A percentile compares a stretch with the other conserved stretches of the same genome.
These are phyloP conservation scores for Pichia cactophila DNA, from an alignment of 1,139 yeast species.

Conservation along the genomic window DNA sequence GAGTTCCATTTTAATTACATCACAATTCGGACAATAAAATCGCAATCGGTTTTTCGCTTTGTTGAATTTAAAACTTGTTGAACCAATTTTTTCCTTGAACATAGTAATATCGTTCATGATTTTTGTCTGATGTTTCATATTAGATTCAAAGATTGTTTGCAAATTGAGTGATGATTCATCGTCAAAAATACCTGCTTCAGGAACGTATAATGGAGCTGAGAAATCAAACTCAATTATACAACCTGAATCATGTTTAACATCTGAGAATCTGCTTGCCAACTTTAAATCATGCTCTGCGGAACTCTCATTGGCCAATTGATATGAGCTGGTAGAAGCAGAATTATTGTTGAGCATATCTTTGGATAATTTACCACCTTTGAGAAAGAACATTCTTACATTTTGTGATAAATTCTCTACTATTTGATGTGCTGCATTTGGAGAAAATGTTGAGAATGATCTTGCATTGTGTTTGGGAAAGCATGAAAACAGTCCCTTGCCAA, in stretches of 20 bases:
- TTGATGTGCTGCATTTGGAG: constrained; percentile 29
- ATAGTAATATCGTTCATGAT: constrained; percentile 33
- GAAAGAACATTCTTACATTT: constrained; percentile 29
- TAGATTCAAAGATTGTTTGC: constrained; percentile 27
- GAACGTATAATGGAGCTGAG: constrained; percentile 27
- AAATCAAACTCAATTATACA: constrained; percentile 48
- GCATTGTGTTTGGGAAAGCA: constrained; percentile 25
- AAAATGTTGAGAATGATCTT: constrained; percentile 28
- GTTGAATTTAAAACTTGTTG: constrained; percentile 17
- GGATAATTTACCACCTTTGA: constrained; percentile 26
- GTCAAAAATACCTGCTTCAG: constrained; percentile 44
- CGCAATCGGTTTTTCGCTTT: constrained; percentile 25
- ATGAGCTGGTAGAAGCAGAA: constrained; percentile 18
- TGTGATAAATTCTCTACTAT: constrained; percentile 34
- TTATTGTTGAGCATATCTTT: constrained; percentile 1
- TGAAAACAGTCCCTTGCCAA: constrained; percentile 22
- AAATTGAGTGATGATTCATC: constrained; percentile 31
- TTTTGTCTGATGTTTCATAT: constrained; percentile 29
- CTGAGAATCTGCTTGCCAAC: constrained; percentile 32
- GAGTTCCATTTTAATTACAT: constrained; percentile 40
- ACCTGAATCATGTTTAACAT: constrained; percentile 27
- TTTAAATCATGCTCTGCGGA: constrained; percentile 34
- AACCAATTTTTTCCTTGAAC: constrained; percentile 41
- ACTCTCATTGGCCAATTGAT: constrained; percentile 8
- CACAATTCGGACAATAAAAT: constrained; percentile 54